These are phyloP conservation scores for Apiotrichum sp. DNA, from an alignment of 1,284 basidiomycete species.

Conservation along the genomic window DNA sequence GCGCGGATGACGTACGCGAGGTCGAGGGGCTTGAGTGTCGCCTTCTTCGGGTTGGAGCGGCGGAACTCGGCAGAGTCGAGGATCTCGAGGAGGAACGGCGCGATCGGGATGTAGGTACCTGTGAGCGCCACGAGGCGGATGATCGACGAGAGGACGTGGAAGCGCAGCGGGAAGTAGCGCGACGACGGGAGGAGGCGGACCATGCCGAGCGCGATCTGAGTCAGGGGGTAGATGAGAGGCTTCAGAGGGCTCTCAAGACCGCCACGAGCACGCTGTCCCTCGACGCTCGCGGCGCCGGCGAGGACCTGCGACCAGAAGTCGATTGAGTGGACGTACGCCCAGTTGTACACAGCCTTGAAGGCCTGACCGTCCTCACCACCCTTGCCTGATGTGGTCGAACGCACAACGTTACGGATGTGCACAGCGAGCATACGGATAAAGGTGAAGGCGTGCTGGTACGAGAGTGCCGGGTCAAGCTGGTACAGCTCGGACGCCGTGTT, in stretches of 20 bases:
- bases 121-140: conserved; percentile 70
- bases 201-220: conserved; percentile 88
- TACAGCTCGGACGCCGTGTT: conserved; percentile 93
- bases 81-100: conserved; percentile 79
- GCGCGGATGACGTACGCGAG: conserved; percentile 80
- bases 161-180: conserved; percentile 72
- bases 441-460: conserved; percentile 91
- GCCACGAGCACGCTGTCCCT: conserved; percentile 52
- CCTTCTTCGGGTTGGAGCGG: conserved; percentile 68
- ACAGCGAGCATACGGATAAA: conserved; percentile 96
- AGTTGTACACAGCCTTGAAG: conserved; percentile 91
- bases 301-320: conserved; percentile 95
- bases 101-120: conserved; percentile 78
- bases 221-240: conserved; percentile 87
- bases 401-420: conserved; percentile 64
- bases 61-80: conserved; percentile 70
- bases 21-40: conserved; percentile 85
- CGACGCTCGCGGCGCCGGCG: conserved; percentile 65
- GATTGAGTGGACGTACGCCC: conserved; percentile 93
- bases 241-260: conserved; percentile 69
- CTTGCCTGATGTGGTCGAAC: conserved; percentile 29
- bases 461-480: conserved; percentile 55
- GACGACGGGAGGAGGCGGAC: conserved; percentile 80
- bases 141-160: conserved; percentile 68
- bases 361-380: conserved; percentile 58